Conservation (phyloP, 345 rosid species). For the Anacardium occidentale region DNA sequence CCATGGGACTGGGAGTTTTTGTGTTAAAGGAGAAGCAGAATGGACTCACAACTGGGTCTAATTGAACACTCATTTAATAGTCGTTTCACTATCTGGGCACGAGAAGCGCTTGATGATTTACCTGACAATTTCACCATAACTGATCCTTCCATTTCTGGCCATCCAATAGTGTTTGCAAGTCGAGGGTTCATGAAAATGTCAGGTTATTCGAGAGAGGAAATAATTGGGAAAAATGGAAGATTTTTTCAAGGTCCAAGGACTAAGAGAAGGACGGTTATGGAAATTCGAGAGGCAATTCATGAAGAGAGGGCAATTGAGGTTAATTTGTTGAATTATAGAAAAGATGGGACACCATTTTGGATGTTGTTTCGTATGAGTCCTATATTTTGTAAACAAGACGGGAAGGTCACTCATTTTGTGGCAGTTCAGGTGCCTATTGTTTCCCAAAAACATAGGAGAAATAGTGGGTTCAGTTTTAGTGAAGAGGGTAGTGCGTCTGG, state of each 20-base stretch:
- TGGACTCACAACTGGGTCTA: constrained; percentile 59
- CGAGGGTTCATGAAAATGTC: constrained; percentile 71
- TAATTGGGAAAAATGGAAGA: constrained; percentile 78
- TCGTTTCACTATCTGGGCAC: constrained; percentile 54
- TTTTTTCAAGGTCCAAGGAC: constrained; percentile 81
- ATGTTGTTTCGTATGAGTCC: constrained; percentile 77
- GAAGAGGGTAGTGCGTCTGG: constrained; percentile 41
- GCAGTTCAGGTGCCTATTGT: constrained; percentile 84
- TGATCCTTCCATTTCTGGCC: constrained; percentile 77
- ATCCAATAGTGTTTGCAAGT: constrained; percentile 92
- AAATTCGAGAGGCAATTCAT: constrained; percentile 81
- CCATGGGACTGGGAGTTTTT: constrained; percentile 61
- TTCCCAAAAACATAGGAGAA: constrained; percentile 24
- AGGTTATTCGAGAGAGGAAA: constrained; percentile 63
- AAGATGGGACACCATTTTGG: constrained; percentile 93
- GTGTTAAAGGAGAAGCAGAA: constrained; percentile 27
- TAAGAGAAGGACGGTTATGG: constrained; percentile 64
- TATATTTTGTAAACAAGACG: constrained; percentile 57
- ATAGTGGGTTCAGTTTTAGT: constrained; percentile 31
- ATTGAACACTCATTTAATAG: constrained; percentile 48
- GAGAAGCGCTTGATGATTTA: constrained; percentile 69
- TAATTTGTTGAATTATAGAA: constrained; percentile 71
- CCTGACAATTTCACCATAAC: constrained; percentile 82
- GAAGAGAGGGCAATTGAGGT: constrained; percentile 64
- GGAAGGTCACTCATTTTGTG: constrained; percentile 65